Evolutionary conservation across 2,329 filamentous ascomycete genomes (phyloP).

Genomic region (Pseudogymnoascus verrucosus): DNA sequence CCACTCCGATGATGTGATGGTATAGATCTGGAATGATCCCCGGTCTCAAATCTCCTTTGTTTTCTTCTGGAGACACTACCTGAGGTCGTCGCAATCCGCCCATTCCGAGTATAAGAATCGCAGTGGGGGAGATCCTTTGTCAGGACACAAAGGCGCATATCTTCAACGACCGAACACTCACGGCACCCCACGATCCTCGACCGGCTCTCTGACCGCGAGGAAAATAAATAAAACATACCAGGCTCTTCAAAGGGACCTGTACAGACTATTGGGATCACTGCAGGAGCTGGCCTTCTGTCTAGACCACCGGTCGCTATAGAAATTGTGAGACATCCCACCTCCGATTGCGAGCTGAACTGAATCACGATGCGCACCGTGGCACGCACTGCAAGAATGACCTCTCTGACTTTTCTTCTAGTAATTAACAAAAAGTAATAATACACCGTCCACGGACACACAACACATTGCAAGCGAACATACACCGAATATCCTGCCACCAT

Average conservation of each 20-base stretch:
- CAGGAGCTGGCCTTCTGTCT: slow-evolving; percentile 25
- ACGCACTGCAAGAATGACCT: neutral
- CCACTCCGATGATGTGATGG: neutral
- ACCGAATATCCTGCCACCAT: slow-evolving; percentile 16
- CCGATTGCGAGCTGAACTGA: neutral
- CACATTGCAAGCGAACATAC: neutral
- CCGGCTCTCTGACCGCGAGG: neutral
- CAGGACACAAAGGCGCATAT: neutral
- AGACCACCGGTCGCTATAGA: neutral
- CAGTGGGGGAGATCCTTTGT: neutral
- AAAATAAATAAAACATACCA: neutral
- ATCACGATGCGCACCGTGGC: neutral
- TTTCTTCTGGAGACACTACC: neutral
- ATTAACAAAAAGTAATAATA: neutral
- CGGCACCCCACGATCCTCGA: neutral
- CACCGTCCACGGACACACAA: neutral
- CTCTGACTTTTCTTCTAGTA: neutral
- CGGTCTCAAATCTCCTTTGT: neutral
- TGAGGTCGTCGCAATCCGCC: neutral
- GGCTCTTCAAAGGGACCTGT: neutral
- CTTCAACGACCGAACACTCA: neutral
- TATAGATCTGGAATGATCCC: neutral
- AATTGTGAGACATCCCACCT: slow-evolving; percentile 4
- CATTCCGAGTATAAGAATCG: neutral
- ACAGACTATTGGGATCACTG: neutral